These are phyloP conservation scores for Achaetomiella virescens DNA, from an alignment of 495 filamentous ascomycete genomes.

Conservation along the genomic window DNA sequence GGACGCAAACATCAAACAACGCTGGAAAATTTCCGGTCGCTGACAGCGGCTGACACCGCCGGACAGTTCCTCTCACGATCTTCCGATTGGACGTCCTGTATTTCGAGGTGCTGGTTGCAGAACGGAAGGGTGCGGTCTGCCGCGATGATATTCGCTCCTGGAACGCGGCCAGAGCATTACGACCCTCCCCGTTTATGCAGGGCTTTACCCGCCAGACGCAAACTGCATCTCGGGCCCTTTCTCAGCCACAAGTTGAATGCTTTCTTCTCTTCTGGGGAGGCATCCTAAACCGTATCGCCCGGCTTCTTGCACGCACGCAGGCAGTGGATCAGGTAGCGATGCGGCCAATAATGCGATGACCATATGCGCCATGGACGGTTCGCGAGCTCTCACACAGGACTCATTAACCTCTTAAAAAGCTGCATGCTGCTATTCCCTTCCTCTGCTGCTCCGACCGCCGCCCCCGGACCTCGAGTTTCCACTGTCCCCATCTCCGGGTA, in stretches of 20 bases:
- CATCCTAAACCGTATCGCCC: slow-evolving; percentile 21
- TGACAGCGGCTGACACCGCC: not conserved
- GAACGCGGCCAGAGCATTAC: slow-evolving; percentile 25
- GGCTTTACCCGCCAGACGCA: slow-evolving; percentile 22
- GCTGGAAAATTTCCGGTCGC: slow-evolving; percentile 7
- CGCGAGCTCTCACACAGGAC: too few relatives aligned
- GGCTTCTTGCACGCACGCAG: slow-evolving; percentile 16
- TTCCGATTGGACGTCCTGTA: not conserved
- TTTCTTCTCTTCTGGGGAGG: slow-evolving; percentile 7
- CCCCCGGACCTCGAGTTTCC: slow-evolving; percentile 9
- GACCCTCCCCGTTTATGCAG: slow-evolving; percentile 22
- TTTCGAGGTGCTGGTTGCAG: not conserved
- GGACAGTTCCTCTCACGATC: not conserved
- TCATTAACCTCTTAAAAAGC: too few relatives aligned
- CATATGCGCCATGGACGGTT: slow-evolving; percentile 19
- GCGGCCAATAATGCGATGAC: slow-evolving; percentile 8
- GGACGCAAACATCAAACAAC: slow-evolving; percentile 15
- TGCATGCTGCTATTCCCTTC: too few relatives aligned
- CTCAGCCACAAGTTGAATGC: slow-evolving; percentile 10
- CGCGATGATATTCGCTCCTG: slow-evolving; percentile 27
- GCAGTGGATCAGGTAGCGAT: slow-evolving; percentile 23
- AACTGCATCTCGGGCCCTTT: not conserved
- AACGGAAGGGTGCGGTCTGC: slow-evolving; percentile 2
- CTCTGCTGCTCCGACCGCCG: slow-evolving; percentile 1
- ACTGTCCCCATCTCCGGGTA: slow-evolving; percentile 11